These are phyloP conservation scores for Aspergillus ustus DNA, from an alignment of 2,329 filamentous ascomycete genomes.

Conservation along the genomic window DNA sequence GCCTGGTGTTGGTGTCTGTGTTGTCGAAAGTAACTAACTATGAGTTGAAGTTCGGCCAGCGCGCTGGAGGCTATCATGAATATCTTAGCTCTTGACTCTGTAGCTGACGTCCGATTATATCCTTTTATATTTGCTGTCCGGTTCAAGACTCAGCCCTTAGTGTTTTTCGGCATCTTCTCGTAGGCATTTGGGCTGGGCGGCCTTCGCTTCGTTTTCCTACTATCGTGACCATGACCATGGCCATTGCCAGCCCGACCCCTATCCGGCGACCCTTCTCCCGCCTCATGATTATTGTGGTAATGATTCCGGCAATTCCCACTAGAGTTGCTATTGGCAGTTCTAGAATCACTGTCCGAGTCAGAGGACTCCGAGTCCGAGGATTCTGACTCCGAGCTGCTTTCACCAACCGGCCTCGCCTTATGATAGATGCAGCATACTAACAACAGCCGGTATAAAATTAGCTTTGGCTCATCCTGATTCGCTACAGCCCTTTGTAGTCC, in stretches of 20 bases:
- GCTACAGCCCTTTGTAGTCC: background rate
- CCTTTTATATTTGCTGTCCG: background rate
- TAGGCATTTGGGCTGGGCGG: conserved; percentile 53
- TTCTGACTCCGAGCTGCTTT: conserved; percentile 68
- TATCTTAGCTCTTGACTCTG: background rate
- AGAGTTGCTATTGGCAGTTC: conserved; percentile 31
- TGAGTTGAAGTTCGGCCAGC: background rate
- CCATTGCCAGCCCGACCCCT: conserved; percentile 23
- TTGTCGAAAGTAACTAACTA: background rate
- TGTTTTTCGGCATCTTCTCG: conserved; percentile 48
- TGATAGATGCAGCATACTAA: conserved; percentile 99
- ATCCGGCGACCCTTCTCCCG: conserved; percentile 2
- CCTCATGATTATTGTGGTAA: conserved; percentile 7
- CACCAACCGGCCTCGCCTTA: conserved; percentile 77
- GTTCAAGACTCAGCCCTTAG: conserved; percentile 22
- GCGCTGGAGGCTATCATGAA: background rate
- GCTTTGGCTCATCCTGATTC: background rate
- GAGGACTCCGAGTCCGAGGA: conserved; percentile 59
- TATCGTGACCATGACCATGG: conserved; percentile 23
- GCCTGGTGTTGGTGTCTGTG: background rate
- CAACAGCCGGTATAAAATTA: conserved; percentile 2
- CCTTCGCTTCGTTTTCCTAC: conserved; percentile 33
- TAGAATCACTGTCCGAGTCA: conserved; percentile 53
- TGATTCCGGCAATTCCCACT: conserved; percentile 29
- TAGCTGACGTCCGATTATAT: background rate